Percentiles rank a stretch among this genome's conserved stretches.
phyloP scores from a whole-genome alignment of 345 rosid species.

The Salix purpurea region DNA sequence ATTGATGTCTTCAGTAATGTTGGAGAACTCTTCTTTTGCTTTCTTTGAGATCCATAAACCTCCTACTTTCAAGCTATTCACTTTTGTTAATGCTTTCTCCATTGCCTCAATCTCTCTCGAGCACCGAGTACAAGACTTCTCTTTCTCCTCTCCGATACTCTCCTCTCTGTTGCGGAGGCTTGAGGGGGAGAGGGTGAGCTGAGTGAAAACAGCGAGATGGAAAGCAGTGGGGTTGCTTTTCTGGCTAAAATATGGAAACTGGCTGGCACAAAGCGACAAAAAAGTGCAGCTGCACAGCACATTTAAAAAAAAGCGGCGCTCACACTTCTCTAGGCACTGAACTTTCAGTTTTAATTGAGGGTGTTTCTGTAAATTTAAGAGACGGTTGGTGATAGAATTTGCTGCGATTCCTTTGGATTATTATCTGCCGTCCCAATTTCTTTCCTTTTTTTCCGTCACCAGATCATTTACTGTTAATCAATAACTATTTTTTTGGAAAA shows the following conservation, averaged over 20 bases:
- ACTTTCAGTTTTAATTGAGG: background rate
- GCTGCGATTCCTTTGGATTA: no score
- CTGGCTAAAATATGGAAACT: background rate
- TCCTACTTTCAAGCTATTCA: conserved; percentile 78
- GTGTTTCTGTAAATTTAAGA: conserved; percentile 1
- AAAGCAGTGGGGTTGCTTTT: background rate
- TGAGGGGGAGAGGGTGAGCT: background rate
- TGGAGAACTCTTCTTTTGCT: conserved; percentile 84
- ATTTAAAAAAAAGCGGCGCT: conserved; percentile 14
- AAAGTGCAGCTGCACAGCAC: conserved; percentile 3
- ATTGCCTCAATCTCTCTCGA: conserved; percentile 27
- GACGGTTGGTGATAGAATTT: background rate
- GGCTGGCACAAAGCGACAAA: background rate
- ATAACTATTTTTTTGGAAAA: no score
- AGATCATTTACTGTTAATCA: no score
- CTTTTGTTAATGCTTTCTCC: conserved; percentile 92
- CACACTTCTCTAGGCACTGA: background rate
- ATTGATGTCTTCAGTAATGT: conserved; percentile 72
- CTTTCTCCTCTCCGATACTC: background rate
- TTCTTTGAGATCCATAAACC: conserved; percentile 87
- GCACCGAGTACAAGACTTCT: background rate
- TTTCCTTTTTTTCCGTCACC: no score
- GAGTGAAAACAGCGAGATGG: background rate
- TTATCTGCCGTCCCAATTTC: no score
- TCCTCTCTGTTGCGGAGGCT: background rate